Evolutionary conservation across 495 filamentous ascomycete species (phyloP), one percentile per base, ranked within the genome.

Genomic region (Alectoria sarmentosa): DNA sequence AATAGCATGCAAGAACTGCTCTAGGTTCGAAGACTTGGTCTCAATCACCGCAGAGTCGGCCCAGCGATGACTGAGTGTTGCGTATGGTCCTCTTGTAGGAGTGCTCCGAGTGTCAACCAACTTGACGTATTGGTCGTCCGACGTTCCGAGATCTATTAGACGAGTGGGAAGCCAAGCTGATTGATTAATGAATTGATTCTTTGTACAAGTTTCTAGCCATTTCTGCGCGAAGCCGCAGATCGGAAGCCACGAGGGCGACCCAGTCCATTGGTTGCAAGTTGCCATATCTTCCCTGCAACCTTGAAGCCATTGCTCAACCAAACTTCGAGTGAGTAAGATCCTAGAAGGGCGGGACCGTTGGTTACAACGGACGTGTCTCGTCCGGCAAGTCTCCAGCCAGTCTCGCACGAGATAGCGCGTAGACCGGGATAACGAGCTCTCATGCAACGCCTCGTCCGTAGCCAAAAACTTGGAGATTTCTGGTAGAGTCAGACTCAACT

Each of bases 271-370:
- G 23, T 49, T 49, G 46, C 23, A 49, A 26, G 46, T 26, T 49
- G 46, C 23, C 46, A 49, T 49, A 26, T 49, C 46, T 49, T 49
- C 10, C 10, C n/a, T 49, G 46, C 46, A 49, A 49, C n/a, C 6
- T 26, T 49, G 46, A 49, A 49, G 46, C 46, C 46, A 49, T 49
- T 49, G 21, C 23, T 49, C n/a, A 8, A 49, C 9, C 1, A 49
- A 10, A 49, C n/a, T 49, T 49, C 46, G 46, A 49, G n/a, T 49
- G 46, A 49, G 21, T 49, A 26, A 1, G n/a, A n/a, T 23, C 46
- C 46, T 49, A 49, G 46, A 49, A 26, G 46, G 46, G n/a, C 46
- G 46, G 46, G 46, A 49, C 46, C 10, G 46, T 10, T 49, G 46
- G 23, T 49, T 49, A 23, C 46, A 26, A 49, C 26, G 46, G 23